Conservation (phyloP, 2,329 filamentous ascomycete species). For the Arthrobotrys conoides region DNA sequence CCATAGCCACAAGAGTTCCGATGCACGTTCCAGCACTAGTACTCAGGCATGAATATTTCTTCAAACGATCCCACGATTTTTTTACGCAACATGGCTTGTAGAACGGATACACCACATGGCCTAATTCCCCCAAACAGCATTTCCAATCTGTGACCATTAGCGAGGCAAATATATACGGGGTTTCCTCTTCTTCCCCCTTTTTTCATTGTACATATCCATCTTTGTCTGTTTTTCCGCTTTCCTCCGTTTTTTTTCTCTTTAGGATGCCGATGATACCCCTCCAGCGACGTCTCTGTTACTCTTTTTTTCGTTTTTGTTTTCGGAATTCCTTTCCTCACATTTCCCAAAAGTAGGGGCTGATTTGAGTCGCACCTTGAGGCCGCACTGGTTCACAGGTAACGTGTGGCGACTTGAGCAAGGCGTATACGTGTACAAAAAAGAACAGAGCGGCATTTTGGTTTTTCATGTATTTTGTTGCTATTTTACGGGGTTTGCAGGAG, state of each 20-base stretch:
- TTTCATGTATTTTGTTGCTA: slow-evolving; percentile 35
- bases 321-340: slow-evolving; percentile 4
- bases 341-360: slow-evolving; percentile 29
- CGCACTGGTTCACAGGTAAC: slow-evolving; percentile 55
- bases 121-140: background rate
- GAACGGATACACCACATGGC: slow-evolving; percentile 4
- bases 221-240: slow-evolving; percentile 4
- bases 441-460: slow-evolving; percentile 23
- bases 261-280: slow-evolving; percentile 55
- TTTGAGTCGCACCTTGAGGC: slow-evolving; percentile 28
- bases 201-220: slow-evolving; percentile 47
- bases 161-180: slow-evolving; percentile 13
- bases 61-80: background rate
- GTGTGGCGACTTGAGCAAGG: slow-evolving; percentile 39
- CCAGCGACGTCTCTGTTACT: slow-evolving; percentile 25
- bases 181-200: slow-evolving; percentile 22
- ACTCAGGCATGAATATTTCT: slow-evolving; percentile 15
- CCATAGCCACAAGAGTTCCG: slow-evolving; percentile 51
- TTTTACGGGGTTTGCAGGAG: slow-evolving; percentile 21
- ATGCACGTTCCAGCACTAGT: background rate
- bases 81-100: background rate
- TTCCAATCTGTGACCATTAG: slow-evolving; percentile 18
- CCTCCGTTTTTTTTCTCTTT: background rate
- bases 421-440: slow-evolving; percentile 43
- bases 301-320: slow-evolving; percentile 5